Conservation (phyloP, 2,329 filamentous ascomycete genomes). For the Epichloe glyceriae region DNA sequence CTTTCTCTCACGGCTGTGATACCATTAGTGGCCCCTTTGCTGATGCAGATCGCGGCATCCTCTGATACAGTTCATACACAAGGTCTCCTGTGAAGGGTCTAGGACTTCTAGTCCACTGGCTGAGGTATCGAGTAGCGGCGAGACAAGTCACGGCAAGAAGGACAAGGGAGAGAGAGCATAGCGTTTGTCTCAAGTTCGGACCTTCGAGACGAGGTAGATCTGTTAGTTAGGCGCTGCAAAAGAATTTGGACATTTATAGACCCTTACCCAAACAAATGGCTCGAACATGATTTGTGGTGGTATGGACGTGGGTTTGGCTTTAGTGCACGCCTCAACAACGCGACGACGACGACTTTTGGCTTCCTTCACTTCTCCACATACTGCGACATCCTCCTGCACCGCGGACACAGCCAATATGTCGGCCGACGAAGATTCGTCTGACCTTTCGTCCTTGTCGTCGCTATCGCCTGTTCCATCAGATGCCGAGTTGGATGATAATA, state of each 20-base stretch:
- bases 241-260: slow-evolving; percentile 8
- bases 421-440: slow-evolving; percentile 48
- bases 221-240: slow-evolving; percentile 10
- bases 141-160: neutral
- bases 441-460: slow-evolving; percentile 46
- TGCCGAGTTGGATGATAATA: slow-evolving; percentile 36
- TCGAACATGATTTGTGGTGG: slow-evolving; percentile 20
- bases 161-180: neutral
- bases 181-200: neutral
- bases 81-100: neutral
- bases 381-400: slow-evolving; percentile 14
- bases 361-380: slow-evolving; percentile 16
- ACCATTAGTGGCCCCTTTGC: neutral
- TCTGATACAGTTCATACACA: neutral
- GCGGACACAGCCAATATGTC: slow-evolving; percentile 31
- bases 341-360: slow-evolving; percentile 14
- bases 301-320: slow-evolving; percentile 11
- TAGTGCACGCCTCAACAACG: slow-evolving; percentile 18
- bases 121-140: neutral
- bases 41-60: neutral
- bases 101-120: neutral
- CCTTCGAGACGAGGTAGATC: slow-evolving; percentile 1
- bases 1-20: neutral
- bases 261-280: slow-evolving; percentile 18
- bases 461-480: slow-evolving; percentile 32